Conservation (phyloP, 768 basidiomycete genomes). For the Rickenella mellea region DNA sequence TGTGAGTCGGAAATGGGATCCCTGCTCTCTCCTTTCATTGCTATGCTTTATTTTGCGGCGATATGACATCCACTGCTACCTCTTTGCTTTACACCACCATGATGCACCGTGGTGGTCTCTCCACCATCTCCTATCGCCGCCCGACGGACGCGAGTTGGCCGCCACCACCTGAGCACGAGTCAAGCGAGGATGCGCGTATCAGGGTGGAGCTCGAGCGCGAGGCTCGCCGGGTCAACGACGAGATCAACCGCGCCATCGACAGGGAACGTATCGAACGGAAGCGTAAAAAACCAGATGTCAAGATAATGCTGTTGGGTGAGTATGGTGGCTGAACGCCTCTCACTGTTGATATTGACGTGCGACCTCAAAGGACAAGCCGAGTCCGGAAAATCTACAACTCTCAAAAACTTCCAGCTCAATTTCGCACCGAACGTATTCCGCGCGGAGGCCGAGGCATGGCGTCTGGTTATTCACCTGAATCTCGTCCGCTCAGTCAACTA, state of each 20-base stretch:
- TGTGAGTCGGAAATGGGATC: too few relatives aligned
- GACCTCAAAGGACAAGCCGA: slow-evolving; percentile 48
- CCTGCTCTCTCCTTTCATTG: too few relatives aligned
- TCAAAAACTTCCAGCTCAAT: slow-evolving; percentile 58
- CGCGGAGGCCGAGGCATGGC: slow-evolving; percentile 50
- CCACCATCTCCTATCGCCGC: not conserved
- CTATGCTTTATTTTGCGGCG: too few relatives aligned
- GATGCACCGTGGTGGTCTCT: not conserved
- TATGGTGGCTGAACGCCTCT: not conserved
- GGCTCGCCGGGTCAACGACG: slow-evolving; percentile 42
- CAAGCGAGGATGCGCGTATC: slow-evolving; percentile 27
- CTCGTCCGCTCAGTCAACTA: slow-evolving; percentile 46
- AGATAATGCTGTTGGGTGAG: slow-evolving; percentile 51
- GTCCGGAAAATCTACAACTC: slow-evolving; percentile 57
- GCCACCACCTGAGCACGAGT: slow-evolving; percentile 26
- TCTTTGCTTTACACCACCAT: too few relatives aligned
- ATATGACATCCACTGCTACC: too few relatives aligned
- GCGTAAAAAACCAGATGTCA: slow-evolving; percentile 29
- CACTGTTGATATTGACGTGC: not conserved
- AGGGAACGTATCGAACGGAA: slow-evolving; percentile 32
- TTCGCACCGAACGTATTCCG: slow-evolving; percentile 52
- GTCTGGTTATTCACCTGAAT: slow-evolving; percentile 59
- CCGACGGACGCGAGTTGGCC: slow-evolving; percentile 8
- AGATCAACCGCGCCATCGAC: slow-evolving; percentile 44
- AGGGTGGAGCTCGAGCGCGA: slow-evolving; percentile 35